These are phyloP conservation scores for Macadamia integrifolia DNA, from an alignment of 164 flowering plant species.

Conservation along the genomic window DNA sequence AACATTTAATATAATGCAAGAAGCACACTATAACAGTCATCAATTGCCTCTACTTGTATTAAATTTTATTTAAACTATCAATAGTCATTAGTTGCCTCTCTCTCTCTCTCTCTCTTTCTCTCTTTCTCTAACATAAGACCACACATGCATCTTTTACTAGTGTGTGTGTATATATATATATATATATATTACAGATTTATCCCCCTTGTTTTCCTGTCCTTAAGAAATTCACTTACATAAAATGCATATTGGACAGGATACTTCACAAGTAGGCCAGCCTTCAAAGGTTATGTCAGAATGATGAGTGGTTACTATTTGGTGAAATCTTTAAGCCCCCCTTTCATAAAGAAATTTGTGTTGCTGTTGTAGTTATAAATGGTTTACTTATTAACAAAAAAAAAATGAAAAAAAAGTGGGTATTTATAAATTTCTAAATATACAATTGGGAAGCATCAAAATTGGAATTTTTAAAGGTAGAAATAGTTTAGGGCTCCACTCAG, in stretches of 20 bases:
- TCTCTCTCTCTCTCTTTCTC: too few species aligned
- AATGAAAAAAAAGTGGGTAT: not conserved
- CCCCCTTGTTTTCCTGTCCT: conserved; percentile 1
- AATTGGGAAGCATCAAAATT: conserved; percentile 86
- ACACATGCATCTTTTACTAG: too few species aligned
- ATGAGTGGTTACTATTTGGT: conserved; percentile 93
- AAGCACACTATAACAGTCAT: too few species aligned
- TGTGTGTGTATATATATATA: conserved; percentile 13
- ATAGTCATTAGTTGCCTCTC: too few species aligned
- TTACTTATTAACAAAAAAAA: too few species aligned
- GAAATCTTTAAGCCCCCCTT: conserved; percentile 1
- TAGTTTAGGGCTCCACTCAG: conserved; percentile 54
- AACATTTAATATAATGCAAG: too few species aligned
- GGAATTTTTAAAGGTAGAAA: conserved; percentile 26
- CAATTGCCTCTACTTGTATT: too few species aligned
- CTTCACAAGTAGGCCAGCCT: conserved; percentile 82
- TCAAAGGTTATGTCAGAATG: conserved; percentile 75
- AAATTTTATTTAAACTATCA: too few species aligned
- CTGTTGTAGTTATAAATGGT: not conserved
- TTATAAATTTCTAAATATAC: conserved; percentile 1
- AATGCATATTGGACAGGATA: conserved; percentile 98
- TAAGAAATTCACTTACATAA: conserved; percentile 5
- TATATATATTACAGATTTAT: too few species aligned
- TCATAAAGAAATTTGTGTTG: not conserved
- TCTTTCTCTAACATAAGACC: too few species aligned